Percentiles rank a stretch among this genome's conserved stretches.
Conservation (phyloP, 192 early-diverging fungal genomes). For the Lunasporangiospora selenospora region DNA sequence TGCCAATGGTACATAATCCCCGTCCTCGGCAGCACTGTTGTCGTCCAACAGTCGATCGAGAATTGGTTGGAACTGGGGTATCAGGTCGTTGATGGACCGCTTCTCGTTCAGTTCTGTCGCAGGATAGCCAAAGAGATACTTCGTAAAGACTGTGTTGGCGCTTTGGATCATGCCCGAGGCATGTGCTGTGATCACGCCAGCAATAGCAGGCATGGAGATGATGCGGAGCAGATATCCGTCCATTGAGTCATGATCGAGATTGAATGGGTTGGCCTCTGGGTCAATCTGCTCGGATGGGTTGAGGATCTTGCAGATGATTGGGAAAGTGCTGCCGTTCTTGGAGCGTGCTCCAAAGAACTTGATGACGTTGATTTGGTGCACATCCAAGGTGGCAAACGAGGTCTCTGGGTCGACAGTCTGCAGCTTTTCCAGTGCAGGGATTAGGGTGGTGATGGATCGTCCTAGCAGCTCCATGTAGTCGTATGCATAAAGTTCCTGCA, state of each 20-base stretch:
- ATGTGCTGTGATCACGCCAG: slow-evolving; percentile 64
- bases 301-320: slow-evolving; percentile 59
- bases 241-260: slow-evolving; percentile 14
- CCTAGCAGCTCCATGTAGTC: slow-evolving; percentile 54
- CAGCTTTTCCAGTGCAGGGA: slow-evolving; percentile 43
- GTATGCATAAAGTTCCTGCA: slow-evolving; percentile 62
- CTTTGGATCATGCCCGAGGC: slow-evolving; percentile 60
- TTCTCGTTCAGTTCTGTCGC: slow-evolving; percentile 56
- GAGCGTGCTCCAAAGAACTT: slow-evolving; percentile 65
- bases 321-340: slow-evolving; percentile 59
- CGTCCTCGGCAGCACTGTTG: slow-evolving; percentile 10
- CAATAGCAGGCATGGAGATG: slow-evolving; percentile 68
- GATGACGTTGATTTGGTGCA: slow-evolving; percentile 56
- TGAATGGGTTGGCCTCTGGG: slow-evolving; percentile 29
- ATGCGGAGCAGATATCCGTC: slow-evolving; percentile 53
- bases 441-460: slow-evolving; percentile 42
- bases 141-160: slow-evolving; percentile 63
- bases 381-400: slow-evolving; percentile 42
- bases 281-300: slow-evolving; percentile 27
- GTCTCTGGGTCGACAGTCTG: slow-evolving; percentile 33
- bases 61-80: slow-evolving; percentile 64
- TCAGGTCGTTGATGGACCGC: slow-evolving; percentile 56
- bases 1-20: slow-evolving; percentile 21
- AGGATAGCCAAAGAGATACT: slow-evolving; percentile 67
- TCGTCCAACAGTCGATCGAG: slow-evolving; percentile 51